Conservation (phyloP, 2,329 filamentous ascomycete species). For the Xylaria arbuscula region DNA sequence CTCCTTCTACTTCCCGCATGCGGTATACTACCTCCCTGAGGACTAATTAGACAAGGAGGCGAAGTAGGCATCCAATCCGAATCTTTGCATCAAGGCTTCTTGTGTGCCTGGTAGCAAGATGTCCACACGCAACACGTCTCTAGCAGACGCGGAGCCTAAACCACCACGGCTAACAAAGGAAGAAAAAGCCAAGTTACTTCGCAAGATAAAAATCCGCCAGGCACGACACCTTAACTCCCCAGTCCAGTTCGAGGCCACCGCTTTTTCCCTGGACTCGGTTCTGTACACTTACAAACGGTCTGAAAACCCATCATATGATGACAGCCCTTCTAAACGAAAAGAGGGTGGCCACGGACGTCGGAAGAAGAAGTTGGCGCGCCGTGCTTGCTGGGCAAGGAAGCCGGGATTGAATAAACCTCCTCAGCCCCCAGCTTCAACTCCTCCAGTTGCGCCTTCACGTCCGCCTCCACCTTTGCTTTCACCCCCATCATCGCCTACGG, state of each 20-base stretch:
- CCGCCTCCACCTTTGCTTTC: background rate
- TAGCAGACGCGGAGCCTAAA: no score
- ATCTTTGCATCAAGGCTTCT: slow-evolving; percentile 2
- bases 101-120: background rate
- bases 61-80: background rate
- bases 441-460: background rate
- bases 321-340: slow-evolving; percentile 30
- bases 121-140: background rate
- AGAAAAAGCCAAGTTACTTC: background rate
- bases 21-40: background rate
- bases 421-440: background rate
- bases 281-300: slow-evolving; percentile 29
- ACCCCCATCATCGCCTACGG: background rate
- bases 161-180: no score
- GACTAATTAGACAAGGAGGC: background rate
- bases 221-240: slow-evolving; percentile 31
- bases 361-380: slow-evolving; percentile 8
- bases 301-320: slow-evolving; percentile 36
- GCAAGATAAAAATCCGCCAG: slow-evolving; percentile 16
- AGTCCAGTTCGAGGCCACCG: slow-evolving; percentile 22
- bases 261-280: slow-evolving; percentile 9
- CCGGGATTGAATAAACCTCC: slow-evolving; percentile 34
- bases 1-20: background rate
- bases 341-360: slow-evolving; percentile 1
- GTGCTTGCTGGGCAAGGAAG: slow-evolving; percentile 31